Evolutionary conservation across 179 eudicot genomes (phyloP), one percentile per base, ranked within the genome.

Genomic region (Silene coronaria): DNA sequence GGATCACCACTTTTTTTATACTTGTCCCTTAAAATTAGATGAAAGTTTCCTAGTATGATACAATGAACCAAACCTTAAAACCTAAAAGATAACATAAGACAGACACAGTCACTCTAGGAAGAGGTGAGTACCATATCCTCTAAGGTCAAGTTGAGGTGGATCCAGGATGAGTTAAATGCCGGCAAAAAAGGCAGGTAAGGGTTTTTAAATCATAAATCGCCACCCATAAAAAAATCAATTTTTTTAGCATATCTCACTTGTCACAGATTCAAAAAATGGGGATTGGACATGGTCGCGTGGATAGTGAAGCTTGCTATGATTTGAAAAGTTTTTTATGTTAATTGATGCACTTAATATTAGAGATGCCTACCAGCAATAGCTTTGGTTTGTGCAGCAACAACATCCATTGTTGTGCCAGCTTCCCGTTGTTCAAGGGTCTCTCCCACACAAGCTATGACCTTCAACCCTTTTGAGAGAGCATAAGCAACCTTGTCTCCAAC

Each of bases 401-500:
- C 96, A 3, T 87, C 87, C 94, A 91, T 78, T 7, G 98, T 92
- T 12, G 92, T 84, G 59, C 97, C 98, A 60, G 97, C 85, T 81
- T 94, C 98, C 46, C 97, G 84, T 81, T 94, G 91, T 75, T 92
- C 97, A 80, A 94, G 94, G 67, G 96, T 88, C 86, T 94, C 98
- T 28, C 97, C 97, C 66, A 92, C 93, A 82, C 98, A 94, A 72
- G 97, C 98, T 78, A 94, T 94, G 65, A 94, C 98, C 82, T 90
- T 92, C 85, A 94, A 78, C 70, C 98, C 97, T 80, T 89, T 80
- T 22, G 94, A 81, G 75, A 94, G 96, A 32, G 97, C 97, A 85
- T 94, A 92, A 28, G 96, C 92, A 78, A 90, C 94, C 77, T 94
- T 94, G 24, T 94, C 97, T 76, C 94, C 98, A 64, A 94, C 96